Percentiles rank a stretch among this genome's conserved stretches.
Evolutionary conservation across 768 basidiomycete genomes (phyloP).

Genomic region (Mrakia frigida): DNA sequence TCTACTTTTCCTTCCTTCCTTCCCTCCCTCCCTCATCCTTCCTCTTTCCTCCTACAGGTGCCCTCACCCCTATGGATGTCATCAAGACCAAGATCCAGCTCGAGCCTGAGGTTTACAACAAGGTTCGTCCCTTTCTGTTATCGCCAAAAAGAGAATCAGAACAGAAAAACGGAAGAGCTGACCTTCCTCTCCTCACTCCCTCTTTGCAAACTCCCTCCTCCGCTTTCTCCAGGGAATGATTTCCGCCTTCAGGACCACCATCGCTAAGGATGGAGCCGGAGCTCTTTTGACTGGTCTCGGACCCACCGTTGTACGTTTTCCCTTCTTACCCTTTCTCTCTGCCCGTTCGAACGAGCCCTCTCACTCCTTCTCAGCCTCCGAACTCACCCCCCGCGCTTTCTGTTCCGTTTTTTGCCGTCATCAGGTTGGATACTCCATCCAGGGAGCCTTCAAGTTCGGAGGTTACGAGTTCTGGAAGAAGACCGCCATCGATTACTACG

Average conservation of each 20-base stretch:
- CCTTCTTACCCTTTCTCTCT: neutral
- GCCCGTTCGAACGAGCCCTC: too few species aligned
- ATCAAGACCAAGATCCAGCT: constrained; percentile 44
- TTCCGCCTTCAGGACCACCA: constrained; percentile 58
- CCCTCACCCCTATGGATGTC: constrained; percentile 44
- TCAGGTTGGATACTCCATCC: constrained; percentile 51
- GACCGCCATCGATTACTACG: constrained; percentile 78
- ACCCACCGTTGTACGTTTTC: constrained; percentile 73
- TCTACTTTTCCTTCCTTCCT: neutral
- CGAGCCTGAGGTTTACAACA: constrained; percentile 43
- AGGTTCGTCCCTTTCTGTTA: constrained; percentile 32
- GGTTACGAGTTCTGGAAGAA: constrained; percentile 96
- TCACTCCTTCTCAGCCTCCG: too few species aligned
- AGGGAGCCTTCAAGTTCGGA: constrained; percentile 98
- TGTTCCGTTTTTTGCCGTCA: neutral
- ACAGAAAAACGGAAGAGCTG: neutral
- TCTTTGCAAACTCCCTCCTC: neutral
- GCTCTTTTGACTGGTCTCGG: constrained; percentile 94
- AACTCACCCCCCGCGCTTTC: too few species aligned
- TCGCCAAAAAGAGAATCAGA: neutral
- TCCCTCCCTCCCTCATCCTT: neutral
- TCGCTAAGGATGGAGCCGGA: constrained; percentile 71
- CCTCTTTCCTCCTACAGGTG: constrained; percentile 35
- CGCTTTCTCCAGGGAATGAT: constrained; percentile 51
- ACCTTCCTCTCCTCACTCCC: neutral